phyloP scores from a whole-genome alignment of 169 alveolate genomes.

The Cryptosporidium baileyi region DNA sequence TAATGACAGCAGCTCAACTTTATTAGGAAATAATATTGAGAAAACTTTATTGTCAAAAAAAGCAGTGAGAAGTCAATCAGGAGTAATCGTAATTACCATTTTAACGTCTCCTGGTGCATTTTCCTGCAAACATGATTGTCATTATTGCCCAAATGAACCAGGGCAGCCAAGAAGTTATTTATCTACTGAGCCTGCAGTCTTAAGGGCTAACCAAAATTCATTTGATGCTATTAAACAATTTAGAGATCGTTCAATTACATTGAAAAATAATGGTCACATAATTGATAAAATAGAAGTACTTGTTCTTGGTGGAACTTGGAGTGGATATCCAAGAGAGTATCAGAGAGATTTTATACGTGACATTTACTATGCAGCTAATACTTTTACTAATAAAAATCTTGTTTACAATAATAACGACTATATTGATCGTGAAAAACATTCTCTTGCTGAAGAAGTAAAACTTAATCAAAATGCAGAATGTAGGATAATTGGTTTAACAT shows the following conservation, averaged over 20 bases:
- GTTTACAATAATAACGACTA: constrained; percentile 20
- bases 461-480: constrained; percentile 76
- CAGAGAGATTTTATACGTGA: constrained; percentile 90
- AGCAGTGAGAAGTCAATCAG: constrained; percentile 87
- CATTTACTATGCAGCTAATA: constrained; percentile 92
- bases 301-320: constrained; percentile 95
- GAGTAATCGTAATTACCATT: constrained; percentile 92
- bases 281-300: constrained; percentile 92
- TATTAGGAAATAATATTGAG: neutral
- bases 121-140: constrained; percentile 91
- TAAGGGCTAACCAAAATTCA: constrained; percentile 91
- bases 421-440: constrained; percentile 59
- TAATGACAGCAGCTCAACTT: neutral
- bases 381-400: constrained; percentile 78
- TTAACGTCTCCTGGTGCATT: constrained; percentile 92
- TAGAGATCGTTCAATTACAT: constrained; percentile 89
- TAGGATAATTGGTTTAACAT: constrained; percentile 82
- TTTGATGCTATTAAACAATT: constrained; percentile 90
- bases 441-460: constrained; percentile 78
- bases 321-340: constrained; percentile 87
- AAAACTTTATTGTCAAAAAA: constrained; percentile 69
- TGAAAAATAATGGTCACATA: constrained; percentile 89
- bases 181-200: constrained; percentile 95
- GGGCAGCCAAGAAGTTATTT: constrained; percentile 93
- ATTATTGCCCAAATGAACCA: constrained; percentile 93